Evolutionary conservation across 164 flowering plant genomes (phyloP).

Genomic region (Paratinospora sagittata): DNA sequence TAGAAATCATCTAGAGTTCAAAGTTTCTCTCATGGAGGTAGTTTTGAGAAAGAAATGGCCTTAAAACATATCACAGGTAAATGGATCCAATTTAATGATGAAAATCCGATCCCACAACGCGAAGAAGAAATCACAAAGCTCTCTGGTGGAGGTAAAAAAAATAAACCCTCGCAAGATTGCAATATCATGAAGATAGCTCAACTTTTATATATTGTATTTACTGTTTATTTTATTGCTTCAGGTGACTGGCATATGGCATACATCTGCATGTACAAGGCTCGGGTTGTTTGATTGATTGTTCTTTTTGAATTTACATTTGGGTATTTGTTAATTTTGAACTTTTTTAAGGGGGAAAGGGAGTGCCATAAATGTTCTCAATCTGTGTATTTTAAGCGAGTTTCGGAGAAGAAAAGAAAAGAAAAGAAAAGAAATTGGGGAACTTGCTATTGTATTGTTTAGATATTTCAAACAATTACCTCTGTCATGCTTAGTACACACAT

Average conservation of each 20-base stretch:
- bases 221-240: not conserved
- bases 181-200: not conserved
- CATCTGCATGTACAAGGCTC: constrained; percentile 96
- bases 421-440: too few species aligned
- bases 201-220: not conserved
- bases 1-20: not conserved
- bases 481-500: too few species aligned
- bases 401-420: too few species aligned
- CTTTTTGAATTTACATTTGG: not conserved
- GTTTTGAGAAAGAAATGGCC: not conserved
- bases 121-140: constrained; percentile 91
- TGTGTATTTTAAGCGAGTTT: too few species aligned
- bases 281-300: constrained; percentile 41
- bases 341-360: too few species aligned
- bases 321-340: not conserved
- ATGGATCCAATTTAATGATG: constrained; percentile 89
- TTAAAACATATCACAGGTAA: constrained; percentile 44
- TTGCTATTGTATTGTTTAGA: too few species aligned
- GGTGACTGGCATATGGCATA: constrained; percentile 97
- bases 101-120: constrained; percentile 65
- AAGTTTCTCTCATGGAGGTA: not conserved
- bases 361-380: too few species aligned
- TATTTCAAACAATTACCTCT: too few species aligned
- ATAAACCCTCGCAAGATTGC: not conserved
- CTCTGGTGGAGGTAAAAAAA: constrained; percentile 83